A percentile compares a stretch with the other conserved stretches of the same genome.
These are phyloP conservation scores for Mucor saturninus DNA, from an alignment of 371 early-diverging fungal genomes.

Conservation along the genomic window DNA sequence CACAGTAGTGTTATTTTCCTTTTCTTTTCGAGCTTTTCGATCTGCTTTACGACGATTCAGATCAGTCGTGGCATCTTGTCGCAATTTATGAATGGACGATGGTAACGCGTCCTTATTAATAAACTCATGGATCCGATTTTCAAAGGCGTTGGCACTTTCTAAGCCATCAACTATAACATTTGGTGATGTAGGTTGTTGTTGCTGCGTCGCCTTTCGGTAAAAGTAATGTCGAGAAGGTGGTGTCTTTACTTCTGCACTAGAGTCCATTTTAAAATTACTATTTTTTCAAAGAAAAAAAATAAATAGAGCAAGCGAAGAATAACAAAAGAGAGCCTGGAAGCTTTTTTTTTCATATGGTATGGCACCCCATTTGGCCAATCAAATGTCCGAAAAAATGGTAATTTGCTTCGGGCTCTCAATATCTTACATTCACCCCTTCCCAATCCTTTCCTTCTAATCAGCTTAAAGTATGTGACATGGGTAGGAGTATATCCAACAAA, in stretches of 20 bases:
- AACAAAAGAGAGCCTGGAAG: too few species aligned
- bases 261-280: not conserved
- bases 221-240: slow-evolving; percentile 32
- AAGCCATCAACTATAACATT: slow-evolving; percentile 16
- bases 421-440: too few species aligned
- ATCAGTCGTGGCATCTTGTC: slow-evolving; percentile 14
- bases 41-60: slow-evolving; percentile 31
- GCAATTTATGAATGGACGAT: not conserved
- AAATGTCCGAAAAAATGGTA: too few species aligned
- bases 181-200: slow-evolving; percentile 11
- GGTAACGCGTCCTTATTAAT: slow-evolving; percentile 13
- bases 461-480: too few species aligned
- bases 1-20: slow-evolving; percentile 8
- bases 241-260: slow-evolving; percentile 16
- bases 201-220: slow-evolving; percentile 27
- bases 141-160: slow-evolving; percentile 25
- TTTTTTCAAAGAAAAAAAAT: too few species aligned
- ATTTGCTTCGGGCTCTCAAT: too few species aligned
- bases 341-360: too few species aligned
- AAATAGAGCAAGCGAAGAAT: too few species aligned
- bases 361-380: too few species aligned
- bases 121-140: slow-evolving; percentile 19
- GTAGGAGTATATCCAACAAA: too few species aligned
- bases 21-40: slow-evolving; percentile 31
- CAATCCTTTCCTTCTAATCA: too few species aligned